A percentile compares a stretch with the other conserved stretches of the same genome.
Evolutionary conservation across 2,329 filamentous ascomycete genomes (phyloP).

Genomic region (Neonectria neomacrospora): DNA sequence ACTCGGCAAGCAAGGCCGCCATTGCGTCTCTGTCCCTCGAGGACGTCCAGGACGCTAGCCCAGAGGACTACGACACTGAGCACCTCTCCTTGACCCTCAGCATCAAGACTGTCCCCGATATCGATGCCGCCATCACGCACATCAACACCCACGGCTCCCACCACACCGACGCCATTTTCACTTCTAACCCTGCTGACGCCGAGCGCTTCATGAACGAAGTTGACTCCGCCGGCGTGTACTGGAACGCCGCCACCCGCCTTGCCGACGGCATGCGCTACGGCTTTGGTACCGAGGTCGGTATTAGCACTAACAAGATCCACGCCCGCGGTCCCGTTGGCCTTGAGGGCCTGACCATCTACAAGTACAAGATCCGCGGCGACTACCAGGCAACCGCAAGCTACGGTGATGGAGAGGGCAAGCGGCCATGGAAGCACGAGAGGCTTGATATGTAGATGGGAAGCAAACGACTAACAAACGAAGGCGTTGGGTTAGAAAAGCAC

Average conservation of each 20-base stretch:
- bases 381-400: constrained; percentile 88
- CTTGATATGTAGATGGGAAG: constrained; percentile 52
- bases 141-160: constrained; percentile 94
- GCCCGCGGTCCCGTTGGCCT: constrained; percentile 91
- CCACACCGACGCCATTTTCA: constrained; percentile 94
- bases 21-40: constrained; percentile 60
- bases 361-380: constrained; percentile 87
- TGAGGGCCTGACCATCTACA: constrained; percentile 96
- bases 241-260: constrained; percentile 95
- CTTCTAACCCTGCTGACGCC: constrained; percentile 72
- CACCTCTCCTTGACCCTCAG: constrained; percentile 88
- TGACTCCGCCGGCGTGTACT: constrained; percentile 93
- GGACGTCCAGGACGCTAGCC: constrained; percentile 71
- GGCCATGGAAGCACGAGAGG: constrained; percentile 68
- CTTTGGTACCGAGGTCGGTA: constrained; percentile 97
- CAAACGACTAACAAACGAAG: constrained; percentile 4
- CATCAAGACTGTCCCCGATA: constrained; percentile 77
- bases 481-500: constrained; percentile 29
- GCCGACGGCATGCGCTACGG: constrained; percentile 97
- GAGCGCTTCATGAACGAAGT: constrained; percentile 86
- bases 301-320: constrained; percentile 99
- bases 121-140: constrained; percentile 81
- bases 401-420: constrained; percentile 70
- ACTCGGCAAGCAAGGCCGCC: constrained; percentile 72
- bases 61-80: constrained; percentile 85